A percentile compares a stretch with the other conserved stretches of the same genome.
phyloP scores from a whole-genome alignment of 2,329 filamentous ascomycete genomes.

The Metarhizium anisopliae region DNA sequence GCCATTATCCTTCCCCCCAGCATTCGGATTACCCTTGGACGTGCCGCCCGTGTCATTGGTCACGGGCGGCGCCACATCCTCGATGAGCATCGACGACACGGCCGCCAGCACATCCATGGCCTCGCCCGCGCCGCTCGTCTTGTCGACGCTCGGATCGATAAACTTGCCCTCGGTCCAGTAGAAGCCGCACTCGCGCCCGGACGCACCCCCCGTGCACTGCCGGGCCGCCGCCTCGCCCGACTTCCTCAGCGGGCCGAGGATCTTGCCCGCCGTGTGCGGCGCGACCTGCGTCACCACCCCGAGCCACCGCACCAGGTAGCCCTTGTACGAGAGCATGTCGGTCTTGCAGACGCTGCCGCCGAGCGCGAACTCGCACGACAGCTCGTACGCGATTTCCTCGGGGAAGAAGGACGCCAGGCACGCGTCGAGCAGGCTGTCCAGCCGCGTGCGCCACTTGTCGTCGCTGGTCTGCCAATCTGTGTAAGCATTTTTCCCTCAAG shows the following conservation, averaged over 20 bases:
- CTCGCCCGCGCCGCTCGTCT: conserved; percentile 43
- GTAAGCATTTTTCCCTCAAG: too few species aligned
- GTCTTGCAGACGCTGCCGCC: conserved; percentile 36
- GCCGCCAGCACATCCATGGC: conserved; percentile 46
- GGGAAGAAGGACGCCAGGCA: conserved; percentile 39
- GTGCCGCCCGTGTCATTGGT: conserved; percentile 40
- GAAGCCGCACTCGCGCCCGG: conserved; percentile 37
- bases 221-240: conserved; percentile 40
- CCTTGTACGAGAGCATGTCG: conserved; percentile 52
- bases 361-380: conserved; percentile 38
- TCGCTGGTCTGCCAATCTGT: conserved; percentile 9
- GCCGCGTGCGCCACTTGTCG: conserved; percentile 41
- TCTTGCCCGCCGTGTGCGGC: conserved; percentile 34
- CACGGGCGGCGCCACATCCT: conserved; percentile 24
- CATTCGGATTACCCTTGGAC: conserved; percentile 21
- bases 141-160: conserved; percentile 22
- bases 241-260: conserved; percentile 35
- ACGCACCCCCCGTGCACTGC: conserved; percentile 36
- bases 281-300: conserved; percentile 38
- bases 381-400: conserved; percentile 50
- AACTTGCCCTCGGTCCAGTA: conserved; percentile 36
- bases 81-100: conserved; percentile 38
- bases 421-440: conserved; percentile 40
- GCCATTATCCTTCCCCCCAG: conserved; percentile 20
- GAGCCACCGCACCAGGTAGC: conserved; percentile 42